Evolutionary conservation across 164 flowering plant genomes (phyloP), one percentile per base, ranked within the genome.

Genomic region (Magnolia officinalis): DNA sequence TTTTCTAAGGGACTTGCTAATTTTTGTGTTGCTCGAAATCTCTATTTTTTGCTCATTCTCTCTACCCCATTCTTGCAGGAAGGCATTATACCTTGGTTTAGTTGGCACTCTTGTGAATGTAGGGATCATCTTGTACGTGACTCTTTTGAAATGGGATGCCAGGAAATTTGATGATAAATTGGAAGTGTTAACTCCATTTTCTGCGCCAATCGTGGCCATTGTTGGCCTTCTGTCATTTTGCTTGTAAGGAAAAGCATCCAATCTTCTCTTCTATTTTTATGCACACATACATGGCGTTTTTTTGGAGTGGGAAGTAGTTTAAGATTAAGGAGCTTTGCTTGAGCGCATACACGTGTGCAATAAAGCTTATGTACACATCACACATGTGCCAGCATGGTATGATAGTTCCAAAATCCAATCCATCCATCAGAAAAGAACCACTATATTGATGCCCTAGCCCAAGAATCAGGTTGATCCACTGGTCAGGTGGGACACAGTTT

Each of bases 11-110:
- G 29, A 26, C 29, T 26, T 26, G 29, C 29, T 26, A 26, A 26
- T 26, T 26, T 26, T 26, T 26, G 29, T 26, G 29, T 26, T 26
- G 29, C 29, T n/a, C 6, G 20, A 20, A 6, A 21, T 63, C 29
- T 21, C 26, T 21, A 16, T 70, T 31, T 10, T 2, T 20, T 26
- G 52, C 59, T 24, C 24, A 51, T 13, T 52, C 8, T 50, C 61
- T 73, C 29, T 9, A 9, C 29, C 76, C 63, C 73, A 13, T 71
- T 74, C 71, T 73, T 80, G 80, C 91, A 95, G 98, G 82, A 71
- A 77, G 70, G 94, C 98, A 31, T 81, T 94, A 10, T 91, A 92
- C 84, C 80, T 92, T 69, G 98, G 97, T 74, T 76, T 90, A 82
- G 80, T 87, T 11, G 87, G 91, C 21, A 74, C 89, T 68, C 76